phyloP scores from a whole-genome alignment of 2,329 filamentous ascomycete genomes.

The Fusarium sp. region DNA sequence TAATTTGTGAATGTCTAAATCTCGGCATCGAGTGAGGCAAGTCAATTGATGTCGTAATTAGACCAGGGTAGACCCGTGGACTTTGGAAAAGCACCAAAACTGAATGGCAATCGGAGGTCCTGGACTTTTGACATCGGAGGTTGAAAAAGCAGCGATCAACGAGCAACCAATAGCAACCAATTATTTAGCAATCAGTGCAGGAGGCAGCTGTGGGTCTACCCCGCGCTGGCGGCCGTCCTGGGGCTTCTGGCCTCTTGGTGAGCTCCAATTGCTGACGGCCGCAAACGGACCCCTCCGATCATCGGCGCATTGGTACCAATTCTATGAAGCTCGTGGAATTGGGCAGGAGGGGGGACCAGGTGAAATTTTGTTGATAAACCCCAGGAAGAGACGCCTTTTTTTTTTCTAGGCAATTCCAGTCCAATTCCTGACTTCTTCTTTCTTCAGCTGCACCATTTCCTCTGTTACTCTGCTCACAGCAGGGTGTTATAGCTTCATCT shows the following conservation, averaged over 20 bases:
- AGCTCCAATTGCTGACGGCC: conserved; percentile 39
- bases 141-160: conserved; percentile 36
- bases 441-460: not conserved
- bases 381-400: conserved; percentile 28
- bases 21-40: conserved; percentile 1
- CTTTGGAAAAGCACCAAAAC: not conserved
- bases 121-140: conserved; percentile 36
- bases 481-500: conserved; percentile 3
- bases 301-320: conserved; percentile 39
- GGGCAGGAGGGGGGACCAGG: conserved; percentile 19
- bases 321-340: conserved; percentile 39
- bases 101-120: conserved; percentile 17
- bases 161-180: conserved; percentile 32
- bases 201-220: conserved; percentile 37
- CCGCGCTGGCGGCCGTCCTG: conserved; percentile 38
- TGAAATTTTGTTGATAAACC: conserved; percentile 42
- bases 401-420: conserved; percentile 12
- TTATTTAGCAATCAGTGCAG: conserved; percentile 44
- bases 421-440: conserved; percentile 1
- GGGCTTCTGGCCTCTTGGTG: conserved; percentile 32
- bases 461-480: not conserved
- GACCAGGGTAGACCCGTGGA: conserved; percentile 18
- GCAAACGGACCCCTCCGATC: conserved; percentile 41
- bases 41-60: conserved; percentile 26
- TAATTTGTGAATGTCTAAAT: not conserved